phyloP scores from a whole-genome alignment of 768 basidiomycete genomes.

The Xanthoconium stramineum region DNA sequence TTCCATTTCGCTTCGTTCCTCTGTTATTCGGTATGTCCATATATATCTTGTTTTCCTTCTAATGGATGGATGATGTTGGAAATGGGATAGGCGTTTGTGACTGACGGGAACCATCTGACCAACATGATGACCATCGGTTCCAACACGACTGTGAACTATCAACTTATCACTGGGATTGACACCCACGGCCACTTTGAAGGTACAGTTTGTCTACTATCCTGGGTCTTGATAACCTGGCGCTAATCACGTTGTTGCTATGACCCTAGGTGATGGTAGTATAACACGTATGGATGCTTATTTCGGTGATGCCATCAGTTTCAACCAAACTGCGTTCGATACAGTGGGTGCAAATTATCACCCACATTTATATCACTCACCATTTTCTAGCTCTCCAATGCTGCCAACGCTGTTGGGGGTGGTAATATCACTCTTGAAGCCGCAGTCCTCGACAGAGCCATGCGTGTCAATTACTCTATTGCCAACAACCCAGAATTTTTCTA shows the following conservation, averaged over 20 bases:
- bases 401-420: constrained; percentile 14
- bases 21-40: constrained; percentile 16
- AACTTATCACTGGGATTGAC: constrained; percentile 11
- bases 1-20: constrained; percentile 7
- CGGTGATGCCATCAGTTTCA: background rate
- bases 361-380: too few relatives aligned
- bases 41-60: background rate
- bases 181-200: constrained; percentile 26
- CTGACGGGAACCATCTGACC: constrained; percentile 24
- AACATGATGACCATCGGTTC: constrained; percentile 25
- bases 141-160: constrained; percentile 9
- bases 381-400: constrained; percentile 12
- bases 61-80: too few relatives aligned
- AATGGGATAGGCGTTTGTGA: constrained; percentile 16
- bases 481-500: constrained; percentile 19
- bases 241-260: background rate
- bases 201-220: background rate
- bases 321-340: background rate
- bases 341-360: background rate
- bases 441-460: constrained; percentile 11
- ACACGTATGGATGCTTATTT: background rate
- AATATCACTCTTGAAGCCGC: constrained; percentile 18
- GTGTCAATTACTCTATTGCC: constrained; percentile 23
- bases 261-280: background rate
- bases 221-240: background rate